Evolutionary conservation across 257 asterid species (phyloP).

Genomic region (Solanum gandarillasii): DNA sequence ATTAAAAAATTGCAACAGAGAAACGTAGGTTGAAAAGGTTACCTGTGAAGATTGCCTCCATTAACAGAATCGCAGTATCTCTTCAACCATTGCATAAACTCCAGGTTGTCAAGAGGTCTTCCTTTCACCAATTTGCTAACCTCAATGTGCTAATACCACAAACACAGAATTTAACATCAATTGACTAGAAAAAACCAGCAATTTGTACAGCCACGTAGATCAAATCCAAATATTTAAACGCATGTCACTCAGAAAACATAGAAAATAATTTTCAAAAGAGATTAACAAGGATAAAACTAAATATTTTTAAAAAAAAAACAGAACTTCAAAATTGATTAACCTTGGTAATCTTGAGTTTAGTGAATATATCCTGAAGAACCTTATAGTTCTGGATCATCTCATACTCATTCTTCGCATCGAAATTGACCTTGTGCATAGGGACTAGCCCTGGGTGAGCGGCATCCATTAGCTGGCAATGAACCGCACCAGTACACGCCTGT

Average conservation of each 20-base stretch:
- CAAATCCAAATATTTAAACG: background rate
- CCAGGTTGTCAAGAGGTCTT: constrained; percentile 78
- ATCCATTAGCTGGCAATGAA: constrained; percentile 92
- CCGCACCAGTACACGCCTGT: constrained; percentile 84
- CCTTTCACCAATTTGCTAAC: constrained; percentile 87
- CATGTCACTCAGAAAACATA: background rate
- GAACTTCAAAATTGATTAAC: constrained; percentile 8
- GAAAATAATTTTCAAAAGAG: background rate
- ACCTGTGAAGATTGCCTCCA: constrained; percentile 50
- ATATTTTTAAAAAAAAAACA: background rate
- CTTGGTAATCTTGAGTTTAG: constrained; percentile 77
- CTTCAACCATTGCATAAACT: constrained; percentile 97
- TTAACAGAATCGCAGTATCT: constrained; percentile 56
- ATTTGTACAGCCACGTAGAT: background rate
- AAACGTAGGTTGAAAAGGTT: background rate
- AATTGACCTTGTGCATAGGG: constrained; percentile 91
- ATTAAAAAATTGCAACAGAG: background rate
- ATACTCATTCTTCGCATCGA: constrained; percentile 77
- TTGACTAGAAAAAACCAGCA: background rate
- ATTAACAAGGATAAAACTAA: background rate
- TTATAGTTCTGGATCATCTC: constrained; percentile 90
- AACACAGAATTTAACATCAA: background rate
- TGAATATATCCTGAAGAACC: constrained; percentile 87
- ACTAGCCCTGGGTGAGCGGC: constrained; percentile 76
- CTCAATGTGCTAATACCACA: constrained; percentile 57